These are phyloP conservation scores for Saturnispora ahearnii DNA, from an alignment of 805 yeast genomes.

Conservation along the genomic window DNA sequence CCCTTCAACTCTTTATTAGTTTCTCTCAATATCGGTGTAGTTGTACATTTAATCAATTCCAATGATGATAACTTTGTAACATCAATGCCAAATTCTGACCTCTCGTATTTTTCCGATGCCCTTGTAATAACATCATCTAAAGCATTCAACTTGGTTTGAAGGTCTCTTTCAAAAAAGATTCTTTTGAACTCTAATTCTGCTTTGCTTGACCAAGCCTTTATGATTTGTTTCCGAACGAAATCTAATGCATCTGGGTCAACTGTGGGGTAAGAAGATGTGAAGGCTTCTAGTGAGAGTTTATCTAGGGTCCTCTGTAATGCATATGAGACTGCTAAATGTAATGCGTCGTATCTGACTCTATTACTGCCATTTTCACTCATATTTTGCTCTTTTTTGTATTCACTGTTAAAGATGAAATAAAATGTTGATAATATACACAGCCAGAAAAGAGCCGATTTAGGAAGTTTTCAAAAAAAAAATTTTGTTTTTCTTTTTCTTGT, in stretches of 20 bases:
- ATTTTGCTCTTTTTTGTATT: too few relatives aligned
- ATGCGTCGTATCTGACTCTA: slow-evolving; percentile 23
- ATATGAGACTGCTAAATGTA: slow-evolving; percentile 28
- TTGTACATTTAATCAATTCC: slow-evolving; percentile 18
- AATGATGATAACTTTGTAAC: slow-evolving; percentile 10
- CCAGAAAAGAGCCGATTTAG: neutral
- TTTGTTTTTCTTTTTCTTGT: neutral
- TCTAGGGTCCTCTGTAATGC: slow-evolving; percentile 35
- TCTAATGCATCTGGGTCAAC: slow-evolving; percentile 35
- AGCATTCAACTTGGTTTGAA: slow-evolving; percentile 35
- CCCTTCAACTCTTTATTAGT: slow-evolving; percentile 7
- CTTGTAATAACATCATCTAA: slow-evolving; percentile 39
- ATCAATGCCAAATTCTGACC: slow-evolving; percentile 11
- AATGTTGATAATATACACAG: neutral
- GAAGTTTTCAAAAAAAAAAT: neutral
- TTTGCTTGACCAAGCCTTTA: slow-evolving; percentile 34
- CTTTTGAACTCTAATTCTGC: slow-evolving; percentile 38
- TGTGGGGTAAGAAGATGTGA: slow-evolving; percentile 38
- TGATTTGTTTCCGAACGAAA: slow-evolving; percentile 37
- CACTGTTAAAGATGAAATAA: too few relatives aligned
- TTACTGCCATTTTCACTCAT: neutral
- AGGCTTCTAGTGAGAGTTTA: slow-evolving; percentile 35
- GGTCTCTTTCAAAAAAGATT: slow-evolving; percentile 37
- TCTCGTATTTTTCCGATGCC: slow-evolving; percentile 24
- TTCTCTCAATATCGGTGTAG: slow-evolving; percentile 10